Base-by-base conservation (phyloP, 768 basidiomycete genomes). In the Leccinellum luteum region DNA sequence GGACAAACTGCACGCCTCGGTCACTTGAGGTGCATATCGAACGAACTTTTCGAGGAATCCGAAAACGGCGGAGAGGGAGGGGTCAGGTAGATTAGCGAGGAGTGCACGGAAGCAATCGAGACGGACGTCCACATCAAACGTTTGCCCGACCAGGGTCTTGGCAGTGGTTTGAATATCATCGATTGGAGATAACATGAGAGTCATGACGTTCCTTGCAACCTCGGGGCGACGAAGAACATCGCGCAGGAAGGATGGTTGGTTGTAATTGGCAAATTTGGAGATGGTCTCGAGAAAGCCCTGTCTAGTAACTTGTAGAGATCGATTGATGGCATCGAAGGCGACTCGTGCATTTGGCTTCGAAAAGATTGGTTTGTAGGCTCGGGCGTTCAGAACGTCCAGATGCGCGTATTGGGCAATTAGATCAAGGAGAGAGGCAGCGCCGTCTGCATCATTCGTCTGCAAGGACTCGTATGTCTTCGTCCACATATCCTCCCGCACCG, bases 1-100 rank as follows among this genome's bases (percentile, higher is more conserved):
- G 5, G 97, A 92, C n/a, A 94, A 68, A 50, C 81, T 86, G 68
- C 92, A 93, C 1, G 94, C 95, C 68, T 98, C 97, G 0, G 90
- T 87, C 5, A 92, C 80, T 13, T 67, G 63, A 12, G 76, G 71
- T 0, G 91, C 89, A 61, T 85, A 82, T 15, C 75, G 73, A 51
- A 78, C 78, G 74, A 94, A 98, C 2, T 73, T 80, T 25, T 76
- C 72, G 10, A 98, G 79, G 65, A 86, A 87, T n/a, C 76, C 75
- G 51, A 82, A 78, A 28, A 97, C 76, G 7, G 90, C 94, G 15
- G 84, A 79, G 23, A 98, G 76, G 0, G 90, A 79, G 30, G 80
- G 78, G 35, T 81, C 79, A 0, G 93, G 83, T 52, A 82, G 77
- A 52, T 88, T 82, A 62, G 81, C 77, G 3, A 98, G 77, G 21